These are phyloP conservation scores for Vitis hybrid DNA, from an alignment of 177 flowering plant species.

Conservation along the genomic window DNA sequence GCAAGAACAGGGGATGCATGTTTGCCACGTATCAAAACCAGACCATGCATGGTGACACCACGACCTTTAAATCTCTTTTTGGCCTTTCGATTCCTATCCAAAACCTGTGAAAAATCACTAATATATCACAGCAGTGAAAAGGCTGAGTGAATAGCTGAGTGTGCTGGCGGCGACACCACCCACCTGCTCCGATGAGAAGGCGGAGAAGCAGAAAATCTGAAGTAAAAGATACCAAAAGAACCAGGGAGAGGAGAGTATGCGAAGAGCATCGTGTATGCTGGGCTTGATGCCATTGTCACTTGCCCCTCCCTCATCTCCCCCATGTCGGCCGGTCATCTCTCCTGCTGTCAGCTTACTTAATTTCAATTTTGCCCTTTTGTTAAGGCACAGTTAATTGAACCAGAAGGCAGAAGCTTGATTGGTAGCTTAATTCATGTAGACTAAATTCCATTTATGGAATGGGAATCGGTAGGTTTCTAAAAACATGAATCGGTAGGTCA, in stretches of 20 bases:
- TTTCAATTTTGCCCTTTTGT: too few relatives aligned
- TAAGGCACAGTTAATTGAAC: too few relatives aligned
- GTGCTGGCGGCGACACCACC: constrained; percentile 5
- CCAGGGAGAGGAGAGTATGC: constrained; percentile 44
- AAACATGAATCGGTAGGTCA: too few relatives aligned
- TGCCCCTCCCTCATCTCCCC: constrained; percentile 60
- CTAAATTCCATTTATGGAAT: too few relatives aligned
- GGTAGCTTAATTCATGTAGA: too few relatives aligned
- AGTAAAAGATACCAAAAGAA: constrained; percentile 26
- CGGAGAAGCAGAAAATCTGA: neutral
- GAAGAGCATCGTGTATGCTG: constrained; percentile 60
- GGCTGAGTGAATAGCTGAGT: neutral
- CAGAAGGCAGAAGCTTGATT: too few relatives aligned
- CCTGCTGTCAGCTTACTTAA: constrained; percentile 32
- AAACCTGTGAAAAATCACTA: too few relatives aligned
- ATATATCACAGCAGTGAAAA: too few relatives aligned
- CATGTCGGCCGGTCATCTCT: constrained; percentile 47
- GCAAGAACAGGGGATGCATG: too few relatives aligned
- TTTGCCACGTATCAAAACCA: neutral
- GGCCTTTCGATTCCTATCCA: neutral
- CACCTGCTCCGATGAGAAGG: neutral
- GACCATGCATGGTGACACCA: constrained; percentile 1
- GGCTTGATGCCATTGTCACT: constrained; percentile 61
- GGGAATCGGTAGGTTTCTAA: too few relatives aligned
- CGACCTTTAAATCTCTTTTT: neutral